These are phyloP conservation scores for Orbilia javanica DNA, from an alignment of 2,329 filamentous ascomycete species.

Conservation along the genomic window DNA sequence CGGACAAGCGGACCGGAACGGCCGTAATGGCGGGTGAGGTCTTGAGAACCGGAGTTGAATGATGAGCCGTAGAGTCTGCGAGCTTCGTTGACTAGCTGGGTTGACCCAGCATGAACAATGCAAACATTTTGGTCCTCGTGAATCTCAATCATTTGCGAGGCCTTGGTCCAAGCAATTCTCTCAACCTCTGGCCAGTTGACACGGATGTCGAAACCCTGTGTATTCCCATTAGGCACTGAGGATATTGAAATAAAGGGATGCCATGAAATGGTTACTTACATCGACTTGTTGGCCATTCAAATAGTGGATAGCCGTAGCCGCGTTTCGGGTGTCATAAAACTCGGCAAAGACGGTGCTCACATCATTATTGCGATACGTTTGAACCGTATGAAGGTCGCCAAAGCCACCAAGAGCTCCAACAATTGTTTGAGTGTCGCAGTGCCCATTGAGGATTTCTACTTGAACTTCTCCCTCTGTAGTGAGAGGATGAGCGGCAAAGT, in stretches of 20 bases:
- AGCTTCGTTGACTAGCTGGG: conserved; percentile 67
- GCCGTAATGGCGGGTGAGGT: conserved; percentile 20
- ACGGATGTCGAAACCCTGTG: conserved; percentile 63
- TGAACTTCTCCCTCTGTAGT: conserved; percentile 27
- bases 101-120: conserved; percentile 68
- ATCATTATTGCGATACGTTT: conserved; percentile 66
- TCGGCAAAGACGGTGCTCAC: conserved; percentile 69
- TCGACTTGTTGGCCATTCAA: conserved; percentile 65
- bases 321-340: conserved; percentile 69
- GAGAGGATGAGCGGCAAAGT: conserved; percentile 23
- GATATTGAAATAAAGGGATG: not conserved
- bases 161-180: conserved; percentile 58
- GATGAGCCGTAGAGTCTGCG: conserved; percentile 64
- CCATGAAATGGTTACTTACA: conserved; percentile 59
- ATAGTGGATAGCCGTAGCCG: conserved; percentile 66
- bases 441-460: conserved; percentile 23
- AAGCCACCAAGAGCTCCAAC: not conserved
- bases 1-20: not conserved
- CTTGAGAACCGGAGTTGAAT: not conserved
- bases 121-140: conserved; percentile 75
- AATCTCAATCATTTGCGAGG: conserved; percentile 60
- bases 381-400: conserved; percentile 71
- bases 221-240: conserved; percentile 63
- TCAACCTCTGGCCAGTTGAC: conserved; percentile 59
- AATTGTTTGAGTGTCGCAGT: conserved; percentile 2